Evolutionary conservation across 257 asterid species (phyloP), one percentile per base, ranked within the genome.

Genomic region (Coffea eugenioides): DNA sequence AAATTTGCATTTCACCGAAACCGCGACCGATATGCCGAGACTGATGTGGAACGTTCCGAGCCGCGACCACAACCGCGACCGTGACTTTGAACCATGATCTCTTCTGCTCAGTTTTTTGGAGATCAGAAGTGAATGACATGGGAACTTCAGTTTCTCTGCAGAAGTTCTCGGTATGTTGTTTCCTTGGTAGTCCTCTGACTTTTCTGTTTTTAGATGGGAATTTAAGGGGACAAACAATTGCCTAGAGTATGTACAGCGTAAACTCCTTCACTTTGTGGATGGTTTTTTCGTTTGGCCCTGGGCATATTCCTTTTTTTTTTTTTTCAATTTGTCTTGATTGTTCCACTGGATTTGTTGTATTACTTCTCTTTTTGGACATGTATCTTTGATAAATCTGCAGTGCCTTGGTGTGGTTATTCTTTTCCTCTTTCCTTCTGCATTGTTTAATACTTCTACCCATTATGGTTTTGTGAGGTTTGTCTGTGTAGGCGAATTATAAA

Each of bases 101-200:
- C 99, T 80, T 96, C 99, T 45, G 98, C 99, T 64, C 99, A 96
- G 89, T 96, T 71, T 87, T 96, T 88, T 27, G 97, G 98, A 80
- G 92, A 83, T 84, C 94, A 84, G 80, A 87, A 83, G 84, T 88
- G 59, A 91, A 87, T 79, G 95, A 90, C 74, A 46, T 79, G 70
- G 99, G 92, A 41, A 88, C 96, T 79, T 90, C 98, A 73, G 90
- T 82, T 74, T 83, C 97, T 73, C 87, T 96, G 79, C 97, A 92
- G 87, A 94, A 96, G 86, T 96, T 87, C 88, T 89, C 98, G 21
- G 99, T 96, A 90, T 80, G 97, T 82, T 57, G 62, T 39, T 52
- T 70, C 77, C 73, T 79, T 83, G 73, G 21, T 10, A 48, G 70
- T 77, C 14, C 34, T 31, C 34, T 39, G 59, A 18, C 61, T 69